Evolutionary conservation across 2,329 filamentous ascomycete genomes (phyloP), one percentile per base, ranked within the genome.

Genomic region (Leptographium wingfieldii): DNA sequence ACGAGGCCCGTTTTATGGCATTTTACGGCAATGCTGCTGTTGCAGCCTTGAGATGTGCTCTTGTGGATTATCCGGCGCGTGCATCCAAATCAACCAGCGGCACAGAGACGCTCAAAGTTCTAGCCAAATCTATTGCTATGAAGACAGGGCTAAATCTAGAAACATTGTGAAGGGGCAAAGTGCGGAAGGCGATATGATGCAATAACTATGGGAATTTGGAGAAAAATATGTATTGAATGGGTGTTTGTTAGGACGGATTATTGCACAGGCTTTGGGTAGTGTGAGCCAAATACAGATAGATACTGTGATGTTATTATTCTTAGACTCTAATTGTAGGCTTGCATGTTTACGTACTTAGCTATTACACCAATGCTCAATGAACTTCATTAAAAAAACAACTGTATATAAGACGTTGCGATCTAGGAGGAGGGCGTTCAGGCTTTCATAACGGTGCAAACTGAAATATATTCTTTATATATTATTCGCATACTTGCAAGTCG

Each of bases 1-100:
- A 87, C 63, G 85, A 90, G 63, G 79, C 83, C 59, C 85, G 87
- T 22, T 90, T 97, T 67, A 74, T 96, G 56, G 77, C 78, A 16
- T 90, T 94, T 65, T 99, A 92, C 67, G 92, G 92, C 1, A 84
- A 83, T 56, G 83, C 87, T 9, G 92, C 83, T 0, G 70, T 88
- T n/a, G 86, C 82, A 0, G 83, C 89, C 1, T 70, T 96, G 65
- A 78, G 84, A 46, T 76, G 82, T 57, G 88, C 88, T 0, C 74
- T 92, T 31, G 72, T 94, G n/a, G 86, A 90, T 14, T 85, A 94
- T 56, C 90, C 90, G 0, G 74, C 73, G 31, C 77, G 74, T 60
- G 78, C 77, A 1, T 71, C 74, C 2, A 70, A 73, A 25, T 75
- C 77, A 58, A 77, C 76, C 1, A 71, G 75, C 1, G 80, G 78